Evolutionary conservation across 352 stramenopile genomes (phyloP), one percentile per base, ranked within the genome.

Genomic region (Phytophthora colocasiae): DNA sequence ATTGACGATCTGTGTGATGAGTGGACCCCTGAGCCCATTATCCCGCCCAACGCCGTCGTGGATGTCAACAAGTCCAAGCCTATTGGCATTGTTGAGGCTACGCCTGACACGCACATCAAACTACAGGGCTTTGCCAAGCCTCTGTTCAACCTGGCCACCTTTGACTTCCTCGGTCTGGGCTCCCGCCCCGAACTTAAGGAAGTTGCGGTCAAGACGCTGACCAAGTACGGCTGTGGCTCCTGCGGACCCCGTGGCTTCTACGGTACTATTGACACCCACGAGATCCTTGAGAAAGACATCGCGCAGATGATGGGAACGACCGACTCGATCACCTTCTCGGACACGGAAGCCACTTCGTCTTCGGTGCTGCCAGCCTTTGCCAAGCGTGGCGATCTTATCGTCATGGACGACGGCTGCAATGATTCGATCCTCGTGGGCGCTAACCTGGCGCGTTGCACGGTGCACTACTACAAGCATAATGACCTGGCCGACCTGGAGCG

Each of bases 171-270:
- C 22, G 95, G 93, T 9, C 78, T 99, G 15, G 92, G 89, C n/a
- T 84, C 71, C 24, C 85, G 87, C 19, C 69, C 75, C 15, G 85
- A 95, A 58, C 76, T 99, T 17, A 97, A 98, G 71, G 66, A 97
- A 24, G 92, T 93, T 0, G 93, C 96, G 3, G 65, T 87, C 7
- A 80, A 92, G 32, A 89, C 97, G n/a, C 67, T 99, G 27, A 88
- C 92, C 55, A 97, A 97, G 59, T 99, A 99, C 73, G 97, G 97
- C 32, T 99, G 95, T 66, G 98, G 98, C 15, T 98, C 91, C 27
- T 99, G 98, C 64, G 98, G 98, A 32, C 98, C 98, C 14, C 91
- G 98, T 24, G 97, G 97, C 12, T 99, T 99, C 71, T 99, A 99
- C 77, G 98, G 98, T 27, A 99, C 98, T 17, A 99, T 99, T 51